Evolutionary conservation across 768 basidiomycete genomes (phyloP).

Genomic region (Pleurotus citrinopileatus): DNA sequence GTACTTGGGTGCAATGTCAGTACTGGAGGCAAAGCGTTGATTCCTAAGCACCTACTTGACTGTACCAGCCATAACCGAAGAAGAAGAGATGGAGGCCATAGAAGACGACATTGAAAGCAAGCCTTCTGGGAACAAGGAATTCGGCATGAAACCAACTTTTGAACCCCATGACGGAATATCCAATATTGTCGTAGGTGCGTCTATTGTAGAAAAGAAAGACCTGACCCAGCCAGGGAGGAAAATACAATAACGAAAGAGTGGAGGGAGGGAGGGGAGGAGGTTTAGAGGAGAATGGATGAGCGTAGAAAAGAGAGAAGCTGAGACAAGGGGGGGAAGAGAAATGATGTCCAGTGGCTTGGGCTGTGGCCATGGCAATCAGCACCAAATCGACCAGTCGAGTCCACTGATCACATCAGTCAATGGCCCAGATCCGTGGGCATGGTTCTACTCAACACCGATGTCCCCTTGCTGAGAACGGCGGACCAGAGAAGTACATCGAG

Average conservation of each 20-base stretch:
- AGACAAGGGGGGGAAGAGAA: slow-evolving; percentile 20
- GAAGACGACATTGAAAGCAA: slow-evolving; percentile 75
- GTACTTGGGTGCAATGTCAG: slow-evolving; percentile 34
- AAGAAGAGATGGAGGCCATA: slow-evolving; percentile 73
- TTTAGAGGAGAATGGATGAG: slow-evolving; percentile 16
- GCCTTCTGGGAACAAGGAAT: slow-evolving; percentile 58
- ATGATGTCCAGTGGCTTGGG: slow-evolving; percentile 14
- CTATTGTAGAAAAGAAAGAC: slow-evolving; percentile 27
- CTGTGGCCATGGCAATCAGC: slow-evolving; percentile 29
- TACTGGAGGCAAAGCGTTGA: slow-evolving; percentile 1
- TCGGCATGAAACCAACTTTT: slow-evolving; percentile 75
- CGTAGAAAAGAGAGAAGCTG: slow-evolving; percentile 20
- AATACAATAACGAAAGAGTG: slow-evolving; percentile 20
- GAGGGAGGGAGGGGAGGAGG: slow-evolving; percentile 19
- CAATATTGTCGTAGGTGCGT: slow-evolving; percentile 17
- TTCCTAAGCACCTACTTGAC: slow-evolving; percentile 50
- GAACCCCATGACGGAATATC: slow-evolving; percentile 41
- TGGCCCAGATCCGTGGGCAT: slow-evolving; percentile 6
- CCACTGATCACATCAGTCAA: slow-evolving; percentile 13
- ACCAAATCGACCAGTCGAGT: slow-evolving; percentile 12
- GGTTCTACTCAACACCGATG: slow-evolving; percentile 1
- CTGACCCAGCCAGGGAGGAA: slow-evolving; percentile 49
- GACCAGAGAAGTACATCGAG: background rate
- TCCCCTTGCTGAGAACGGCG: background rate
- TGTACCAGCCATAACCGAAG: slow-evolving; percentile 88